phyloP scores from a whole-genome alignment of 805 yeast genomes.

The Metschnikowia baotianmanensis region DNA sequence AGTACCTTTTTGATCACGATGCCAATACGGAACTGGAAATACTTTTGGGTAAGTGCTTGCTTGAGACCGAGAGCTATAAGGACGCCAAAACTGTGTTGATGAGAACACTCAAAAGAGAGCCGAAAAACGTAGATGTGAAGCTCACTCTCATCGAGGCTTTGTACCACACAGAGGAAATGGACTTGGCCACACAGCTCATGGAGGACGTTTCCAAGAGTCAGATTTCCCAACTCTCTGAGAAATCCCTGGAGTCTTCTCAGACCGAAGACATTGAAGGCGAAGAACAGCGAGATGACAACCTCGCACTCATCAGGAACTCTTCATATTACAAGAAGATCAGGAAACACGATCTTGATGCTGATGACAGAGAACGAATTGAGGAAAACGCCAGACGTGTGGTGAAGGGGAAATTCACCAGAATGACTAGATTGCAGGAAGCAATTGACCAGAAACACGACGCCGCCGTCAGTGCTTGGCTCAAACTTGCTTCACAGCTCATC shows the following conservation, averaged over 20 bases:
- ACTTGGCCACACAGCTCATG: slow-evolving; percentile 52
- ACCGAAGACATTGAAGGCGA: slow-evolving; percentile 9
- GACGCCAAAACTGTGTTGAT: slow-evolving; percentile 62
- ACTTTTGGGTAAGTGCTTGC: slow-evolving; percentile 72
- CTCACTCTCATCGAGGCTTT: slow-evolving; percentile 80
- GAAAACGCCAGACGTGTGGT: slow-evolving; percentile 57
- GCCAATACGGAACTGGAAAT: slow-evolving; percentile 48
- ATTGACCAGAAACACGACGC: slow-evolving; percentile 43
- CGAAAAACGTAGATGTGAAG: slow-evolving; percentile 67
- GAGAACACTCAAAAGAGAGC: slow-evolving; percentile 52
- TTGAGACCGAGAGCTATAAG: slow-evolving; percentile 66
- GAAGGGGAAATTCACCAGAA: slow-evolving; percentile 51
- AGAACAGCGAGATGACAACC: slow-evolving; percentile 14
- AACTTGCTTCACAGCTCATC: slow-evolving; percentile 75
- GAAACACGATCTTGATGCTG: slow-evolving; percentile 28
- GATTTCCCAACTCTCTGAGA: slow-evolving; percentile 1
- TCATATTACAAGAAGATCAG: slow-evolving; percentile 12
- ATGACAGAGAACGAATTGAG: slow-evolving; percentile 54
- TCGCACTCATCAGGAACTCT: slow-evolving; percentile 19
- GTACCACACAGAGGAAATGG: slow-evolving; percentile 60
- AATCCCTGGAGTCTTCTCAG: slow-evolving; percentile 2
- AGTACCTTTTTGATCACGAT: slow-evolving; percentile 28
- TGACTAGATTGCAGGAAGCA: slow-evolving; percentile 47
- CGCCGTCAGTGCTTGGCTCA: slow-evolving; percentile 79
- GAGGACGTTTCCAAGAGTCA: slow-evolving; percentile 47